Percentiles rank a stretch among this genome's conserved stretches.
These are phyloP conservation scores for Ambrosia hybrid DNA, from an alignment of 140 eudicot genomes.

Conservation along the genomic window DNA sequence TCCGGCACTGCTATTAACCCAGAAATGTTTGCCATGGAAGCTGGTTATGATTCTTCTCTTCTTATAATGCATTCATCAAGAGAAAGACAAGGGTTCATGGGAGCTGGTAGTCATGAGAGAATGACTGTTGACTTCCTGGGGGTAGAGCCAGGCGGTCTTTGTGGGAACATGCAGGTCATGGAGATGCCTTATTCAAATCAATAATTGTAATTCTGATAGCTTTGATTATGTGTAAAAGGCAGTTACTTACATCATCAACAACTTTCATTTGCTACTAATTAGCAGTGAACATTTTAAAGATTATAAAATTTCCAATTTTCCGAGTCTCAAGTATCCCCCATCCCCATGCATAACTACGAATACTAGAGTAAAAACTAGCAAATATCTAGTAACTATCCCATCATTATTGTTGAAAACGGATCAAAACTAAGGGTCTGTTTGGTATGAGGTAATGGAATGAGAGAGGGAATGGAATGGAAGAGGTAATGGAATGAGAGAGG, in stretches of 20 bases:
- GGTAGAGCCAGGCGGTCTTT: constrained; percentile 34
- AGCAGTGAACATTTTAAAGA: not conserved
- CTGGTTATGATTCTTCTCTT: constrained; percentile 21
- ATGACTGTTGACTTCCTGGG: constrained; percentile 53
- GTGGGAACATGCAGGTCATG: constrained; percentile 21
- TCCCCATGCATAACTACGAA: too few relatives aligned
- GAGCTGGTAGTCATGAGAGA: constrained; percentile 30
- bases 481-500: too few relatives aligned
- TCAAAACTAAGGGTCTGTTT: too few relatives aligned
- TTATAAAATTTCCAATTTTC: not conserved
- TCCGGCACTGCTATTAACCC: constrained; percentile 13
- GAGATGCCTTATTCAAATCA: constrained; percentile 20
- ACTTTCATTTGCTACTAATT: not conserved
- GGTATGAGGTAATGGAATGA: too few relatives aligned
- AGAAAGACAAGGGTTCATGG: constrained; percentile 22
- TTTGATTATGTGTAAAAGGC: not conserved
- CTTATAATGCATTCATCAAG: constrained; percentile 29
- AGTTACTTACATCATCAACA: not conserved
- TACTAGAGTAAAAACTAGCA: too few relatives aligned
- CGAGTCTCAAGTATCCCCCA: too few relatives aligned
- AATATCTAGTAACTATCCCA: too few relatives aligned
- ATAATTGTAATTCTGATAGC: constrained; percentile 1
- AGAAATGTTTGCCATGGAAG: constrained; percentile 8
- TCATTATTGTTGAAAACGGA: too few relatives aligned
- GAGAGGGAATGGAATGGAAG: too few relatives aligned